Evolutionary conservation across 352 stramenopile genomes (phyloP), one percentile per base, ranked within the genome.

Genomic region (Phytophthora pistaciae): DNA sequence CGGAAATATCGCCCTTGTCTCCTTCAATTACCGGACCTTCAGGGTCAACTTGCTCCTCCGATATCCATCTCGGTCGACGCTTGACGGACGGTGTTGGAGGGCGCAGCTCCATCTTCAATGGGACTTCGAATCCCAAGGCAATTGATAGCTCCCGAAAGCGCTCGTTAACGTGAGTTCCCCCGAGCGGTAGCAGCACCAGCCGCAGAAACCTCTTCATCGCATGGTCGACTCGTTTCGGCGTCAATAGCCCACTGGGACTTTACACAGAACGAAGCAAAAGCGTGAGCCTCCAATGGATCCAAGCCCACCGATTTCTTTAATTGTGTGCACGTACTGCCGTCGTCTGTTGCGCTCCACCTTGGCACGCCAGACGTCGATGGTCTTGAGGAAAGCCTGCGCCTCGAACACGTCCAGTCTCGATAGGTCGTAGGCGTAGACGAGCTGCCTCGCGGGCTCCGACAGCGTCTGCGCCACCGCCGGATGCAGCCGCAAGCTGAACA

Each of bases 341-440:
- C 40, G 40, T 5, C 23, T 65, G 20, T 38, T 79, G 7, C 29
- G 56, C 23, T 74, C 60, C n/a, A 69, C 40, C 4, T 48, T 64
- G 23, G 25, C 50, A 3, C 53, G 27, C 72, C 68, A 77, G 1
- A 25, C 44, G 2, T 60, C 31, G 13, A 79, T 54, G 20, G 29
- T 40, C 55, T 63, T 38, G n/a, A 68, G 62, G 40, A 74, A 79
- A 3, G 52, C 29, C 54, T 79, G 68, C 18, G 57, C 40, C 31
- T 79, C 72, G 29, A 79, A 79, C 31, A 71, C 44, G 20, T 74
- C 68, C 50, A 79, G 52, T 23, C 68, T 62, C 14, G 68, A 65
- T 18, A 79, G 68, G 23, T 77, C 72, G 52, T 76, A 77, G 31
- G 16, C n/a, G 23, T 70, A 56, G 20, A 77, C 27, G 40, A 77